Conservation (phyloP, 371 early-diverging fungal species). For the Rhizopus delemar region DNA sequence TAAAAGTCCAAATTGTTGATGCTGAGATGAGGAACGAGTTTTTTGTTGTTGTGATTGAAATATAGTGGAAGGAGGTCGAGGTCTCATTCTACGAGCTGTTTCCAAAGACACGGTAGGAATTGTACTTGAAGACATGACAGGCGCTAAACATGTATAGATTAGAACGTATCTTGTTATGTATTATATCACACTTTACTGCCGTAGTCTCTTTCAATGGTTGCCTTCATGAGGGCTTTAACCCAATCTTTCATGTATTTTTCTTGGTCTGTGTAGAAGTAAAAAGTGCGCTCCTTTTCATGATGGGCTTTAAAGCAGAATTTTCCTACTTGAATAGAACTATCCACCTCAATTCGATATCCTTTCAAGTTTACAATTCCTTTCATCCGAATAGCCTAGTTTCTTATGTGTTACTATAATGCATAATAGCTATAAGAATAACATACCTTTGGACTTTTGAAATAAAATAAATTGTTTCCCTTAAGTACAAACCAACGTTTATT, state of each 20-base stretch:
- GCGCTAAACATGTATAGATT: conserved; percentile 38
- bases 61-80: conserved; percentile 63
- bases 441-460: conserved; percentile 65
- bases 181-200: conserved; percentile 32
- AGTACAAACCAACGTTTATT: conserved; percentile 69
- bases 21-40: conserved; percentile 7
- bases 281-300: conserved; percentile 63
- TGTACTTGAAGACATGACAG: conserved; percentile 69
- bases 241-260: conserved; percentile 57
- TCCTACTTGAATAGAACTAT: conserved; percentile 59
- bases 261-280: conserved; percentile 66
- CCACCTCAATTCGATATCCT: conserved; percentile 57
- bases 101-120: conserved; percentile 66
- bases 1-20: conserved; percentile 1
- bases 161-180: not conserved
- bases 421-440: not conserved
- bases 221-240: conserved; percentile 73
- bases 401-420: conserved; percentile 45
- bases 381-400: conserved; percentile 51
- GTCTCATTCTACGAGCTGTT: conserved; percentile 61
- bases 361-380: conserved; percentile 60
- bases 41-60: conserved; percentile 24
- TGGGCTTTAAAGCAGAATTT: conserved; percentile 72
- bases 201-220: conserved; percentile 65
- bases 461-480: conserved; percentile 58